These are phyloP conservation scores for Leishmania aethiopica DNA, from an alignment of 208 protist species.

Conservation along the genomic window DNA sequence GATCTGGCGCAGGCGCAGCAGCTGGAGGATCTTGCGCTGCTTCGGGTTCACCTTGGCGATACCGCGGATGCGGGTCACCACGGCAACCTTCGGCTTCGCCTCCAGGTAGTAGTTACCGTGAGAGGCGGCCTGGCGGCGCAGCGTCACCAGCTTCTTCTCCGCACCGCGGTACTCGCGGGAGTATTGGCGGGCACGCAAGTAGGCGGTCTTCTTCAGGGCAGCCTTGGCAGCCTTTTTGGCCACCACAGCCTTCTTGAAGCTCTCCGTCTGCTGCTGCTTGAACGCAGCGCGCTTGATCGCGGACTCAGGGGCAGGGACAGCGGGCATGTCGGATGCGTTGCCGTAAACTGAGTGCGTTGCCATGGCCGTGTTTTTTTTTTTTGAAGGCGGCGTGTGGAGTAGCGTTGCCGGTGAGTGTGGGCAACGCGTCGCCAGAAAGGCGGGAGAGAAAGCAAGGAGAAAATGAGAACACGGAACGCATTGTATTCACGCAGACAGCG, in stretches of 20 bases:
- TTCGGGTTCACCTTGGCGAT: conserved; percentile 98
- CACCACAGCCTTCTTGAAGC: conserved; percentile 85
- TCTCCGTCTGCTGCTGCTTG: conserved; percentile 91
- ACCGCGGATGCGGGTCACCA: conserved; percentile 99
- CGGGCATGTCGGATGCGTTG: conserved; percentile 49
- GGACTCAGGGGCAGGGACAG: conserved; percentile 87
- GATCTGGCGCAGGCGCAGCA: conserved; percentile 99
- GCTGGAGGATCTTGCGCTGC: conserved; percentile 98
- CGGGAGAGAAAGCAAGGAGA: too few species aligned
- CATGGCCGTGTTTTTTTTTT: background rate
- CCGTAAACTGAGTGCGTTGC: conserved; percentile 4
- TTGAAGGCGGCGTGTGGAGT: too few species aligned
- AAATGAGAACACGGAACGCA: too few species aligned
- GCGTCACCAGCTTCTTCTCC: conserved; percentile 88
- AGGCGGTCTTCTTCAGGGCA: conserved; percentile 76
- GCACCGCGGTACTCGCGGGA: conserved; percentile 95
- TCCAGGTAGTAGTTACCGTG: conserved; percentile 98
- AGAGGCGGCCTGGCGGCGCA: conserved; percentile 89
- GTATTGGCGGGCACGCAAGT: conserved; percentile 91
- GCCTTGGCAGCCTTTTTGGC: conserved; percentile 72
- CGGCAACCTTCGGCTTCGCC: conserved; percentile 98
- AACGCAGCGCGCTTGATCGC: conserved; percentile 91
- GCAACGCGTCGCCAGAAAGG: too few species aligned
- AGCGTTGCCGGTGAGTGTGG: background rate
- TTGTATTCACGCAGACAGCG: too few species aligned